Percentiles rank a stretch among this genome's conserved stretches.
Conservation (phyloP, 805 yeast genomes). For the Schizosaccharomyces lindneri region DNA sequence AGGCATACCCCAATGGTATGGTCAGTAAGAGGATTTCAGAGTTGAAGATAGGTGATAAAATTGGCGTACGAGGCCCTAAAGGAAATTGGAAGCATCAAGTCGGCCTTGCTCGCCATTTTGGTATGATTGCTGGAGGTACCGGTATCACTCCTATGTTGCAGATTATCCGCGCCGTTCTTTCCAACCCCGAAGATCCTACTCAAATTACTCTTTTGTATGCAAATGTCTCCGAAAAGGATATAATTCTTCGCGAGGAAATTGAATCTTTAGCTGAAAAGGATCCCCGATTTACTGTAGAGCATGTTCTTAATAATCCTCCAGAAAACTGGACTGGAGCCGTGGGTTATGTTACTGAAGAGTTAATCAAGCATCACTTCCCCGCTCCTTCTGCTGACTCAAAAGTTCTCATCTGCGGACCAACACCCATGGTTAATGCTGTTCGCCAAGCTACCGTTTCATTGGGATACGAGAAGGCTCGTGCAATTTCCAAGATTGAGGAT, state of each 20-base stretch:
- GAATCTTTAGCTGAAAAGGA: constrained; percentile 30
- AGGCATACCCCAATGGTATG: constrained; percentile 65
- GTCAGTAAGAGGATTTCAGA: constrained; percentile 51
- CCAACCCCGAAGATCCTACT: constrained; percentile 57
- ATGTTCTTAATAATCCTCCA: constrained; percentile 50
- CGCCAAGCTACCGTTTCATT: constrained; percentile 50
- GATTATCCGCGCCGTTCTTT: constrained; percentile 53
- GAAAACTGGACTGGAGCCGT: constrained; percentile 49
- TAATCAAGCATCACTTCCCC: constrained; percentile 40
- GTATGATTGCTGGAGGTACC: constrained; percentile 92
- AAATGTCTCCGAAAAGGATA: constrained; percentile 55
- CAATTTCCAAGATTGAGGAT: constrained; percentile 72
- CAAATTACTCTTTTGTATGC: constrained; percentile 56
- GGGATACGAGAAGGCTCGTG: constrained; percentile 66
- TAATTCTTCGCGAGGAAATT: constrained; percentile 55
- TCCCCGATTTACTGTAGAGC: constrained; percentile 31
- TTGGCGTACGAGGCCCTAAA: constrained; percentile 72
- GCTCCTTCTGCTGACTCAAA: constrained; percentile 33
- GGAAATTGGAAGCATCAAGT: constrained; percentile 68
- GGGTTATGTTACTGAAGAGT: constrained; percentile 48
- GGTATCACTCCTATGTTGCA: constrained; percentile 93
- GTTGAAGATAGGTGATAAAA: constrained; percentile 52
- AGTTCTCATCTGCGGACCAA: constrained; percentile 71
- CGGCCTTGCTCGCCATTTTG: constrained; percentile 45
- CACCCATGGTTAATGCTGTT: constrained; percentile 67